Evolutionary conservation across 768 basidiomycete species (phyloP).

Genomic region (Harrya chromipes): DNA sequence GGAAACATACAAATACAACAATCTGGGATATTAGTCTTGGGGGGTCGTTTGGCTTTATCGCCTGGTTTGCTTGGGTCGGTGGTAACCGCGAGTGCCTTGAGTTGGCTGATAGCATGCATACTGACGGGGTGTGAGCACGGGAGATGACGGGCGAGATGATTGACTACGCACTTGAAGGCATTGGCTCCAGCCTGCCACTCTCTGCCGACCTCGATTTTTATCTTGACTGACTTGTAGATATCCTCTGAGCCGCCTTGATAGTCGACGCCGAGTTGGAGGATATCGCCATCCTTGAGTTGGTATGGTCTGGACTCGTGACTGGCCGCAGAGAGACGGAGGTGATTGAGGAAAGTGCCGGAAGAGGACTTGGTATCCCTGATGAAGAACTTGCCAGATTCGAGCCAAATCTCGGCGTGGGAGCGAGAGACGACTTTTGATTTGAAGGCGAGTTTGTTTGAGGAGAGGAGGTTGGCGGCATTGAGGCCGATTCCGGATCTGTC

Average conservation of each 20-base stretch:
- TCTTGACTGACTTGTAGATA: constrained; percentile 96
- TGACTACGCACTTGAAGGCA: constrained; percentile 67
- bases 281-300: constrained; percentile 87
- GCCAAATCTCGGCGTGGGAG: constrained; percentile 94
- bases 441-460: constrained; percentile 88
- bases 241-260: constrained; percentile 98
- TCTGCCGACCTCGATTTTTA: constrained; percentile 82
- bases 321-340: constrained; percentile 82
- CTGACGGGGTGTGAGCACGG: constrained; percentile 31
- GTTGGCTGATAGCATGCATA: constrained; percentile 75
- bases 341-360: constrained; percentile 94
- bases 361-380: constrained; percentile 89
- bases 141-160: background rate
- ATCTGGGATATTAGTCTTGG: constrained; percentile 59
- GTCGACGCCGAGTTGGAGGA: constrained; percentile 93
- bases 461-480: constrained; percentile 62
- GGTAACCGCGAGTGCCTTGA: constrained; percentile 61
- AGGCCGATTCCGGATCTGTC: constrained; percentile 72
- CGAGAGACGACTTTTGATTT: constrained; percentile 93
- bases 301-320: constrained; percentile 75
- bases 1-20: constrained; percentile 85
- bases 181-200: constrained; percentile 91
- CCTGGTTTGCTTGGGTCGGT: constrained; percentile 19
- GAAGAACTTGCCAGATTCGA: constrained; percentile 68
- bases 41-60: constrained; percentile 28